Base-by-base conservation (phyloP, 108 stramenopile genomes). In the Bacterosira constricta region DNA sequence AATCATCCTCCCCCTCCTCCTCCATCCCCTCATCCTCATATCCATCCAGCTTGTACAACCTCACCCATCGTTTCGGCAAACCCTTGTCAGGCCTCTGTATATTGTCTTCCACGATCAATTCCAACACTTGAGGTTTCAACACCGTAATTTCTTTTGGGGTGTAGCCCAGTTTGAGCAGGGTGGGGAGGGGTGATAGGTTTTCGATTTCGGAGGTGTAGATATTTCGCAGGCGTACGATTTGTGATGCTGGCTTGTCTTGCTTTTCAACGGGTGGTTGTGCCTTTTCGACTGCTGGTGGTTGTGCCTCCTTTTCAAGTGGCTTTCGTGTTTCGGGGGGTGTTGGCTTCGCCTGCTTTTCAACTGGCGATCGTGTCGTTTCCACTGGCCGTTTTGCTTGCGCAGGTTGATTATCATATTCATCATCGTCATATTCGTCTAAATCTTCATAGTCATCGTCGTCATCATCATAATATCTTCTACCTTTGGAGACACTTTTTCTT, bases 11-110 rank as follows among this genome's bases (percentile, higher is more conserved):
- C 17, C 71, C 71, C 4, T 71, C 61, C 36, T 75, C 73, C 13
- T 72, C 64, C 47, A 75, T 73, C 17, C 65, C 66, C 45, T 63
- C 46, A 6, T 50, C 39, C 2, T 62, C 35, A 23, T 64, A 63
- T 50, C 58, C 49, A 23, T 73, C 21, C 20, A 58, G 39, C 41
- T 46, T 61, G 15, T 37, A 50, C 20, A 66, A 56, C 6, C 84
- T 52, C 45, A 80, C 77, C 90, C 90, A 91, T 58, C 83, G 82
- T 30, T 60, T 57, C 15, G 90, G 90, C 29, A 91, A 71, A 9
- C 90, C 90, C 35, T 62, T 70, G 29, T 64, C 70, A 15, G 90
- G 90, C 44, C 68, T 71, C 23, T 58, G 49, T 21, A 86, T 85
- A 58, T 60, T 12, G 63, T 88, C 90, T 26, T 75, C 66, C 0